Evolutionary conservation across 352 stramenopile species (phyloP), one percentile per base, ranked within the genome.

Genomic region (Globisporangium paroecandrum): DNA sequence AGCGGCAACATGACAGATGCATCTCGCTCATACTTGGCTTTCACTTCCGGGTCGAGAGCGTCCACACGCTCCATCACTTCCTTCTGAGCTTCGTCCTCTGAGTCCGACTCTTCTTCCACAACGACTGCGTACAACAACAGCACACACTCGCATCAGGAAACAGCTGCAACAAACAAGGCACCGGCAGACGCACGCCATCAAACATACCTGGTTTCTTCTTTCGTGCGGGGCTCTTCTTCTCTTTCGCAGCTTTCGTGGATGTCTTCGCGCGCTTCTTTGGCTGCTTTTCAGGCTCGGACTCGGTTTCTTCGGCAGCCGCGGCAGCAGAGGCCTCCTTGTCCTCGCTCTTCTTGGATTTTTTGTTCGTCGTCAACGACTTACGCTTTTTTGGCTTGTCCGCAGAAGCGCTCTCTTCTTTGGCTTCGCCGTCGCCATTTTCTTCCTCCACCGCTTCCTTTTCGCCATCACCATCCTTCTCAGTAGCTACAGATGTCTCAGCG

Each of bases 11-110:
- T n/a, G 41, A 9, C 25, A 36, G 25, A 8, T 5, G 7, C 10
- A 12, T 43, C 3, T 59, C 20, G 22, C 63, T 8, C 76, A 68
- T 69, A 85, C 78, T 81, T 80, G 62, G 69, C 58, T 66, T 85
- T 90, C 55, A 93, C 69, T 10, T 90, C 81, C 29, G 84, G 74
- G 13, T 74, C 74, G 9, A 93, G 61, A n/a, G 75, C 75, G 10
- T 76, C 76, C 22, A 91, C 77, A n/a, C 74, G 76, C 24, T 71
- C 71, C 59, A 77, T 70, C 12, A 64, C 66, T 49, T 84, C 75
- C 60, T 68, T 62, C 49, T 77, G 65, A 49, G 81, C 72, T 27
- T 82, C 77, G 10, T 79, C 72, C 22, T 80, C 77, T 27, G 69
- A 83, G 46, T 84, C 75, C 4, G 61, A 73, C 41, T 77, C 75